A percentile compares a stretch with the other conserved stretches of the same genome.
Conservation (phyloP, 1,139 yeast genomes). For the Yamadazyma triangularis region DNA sequence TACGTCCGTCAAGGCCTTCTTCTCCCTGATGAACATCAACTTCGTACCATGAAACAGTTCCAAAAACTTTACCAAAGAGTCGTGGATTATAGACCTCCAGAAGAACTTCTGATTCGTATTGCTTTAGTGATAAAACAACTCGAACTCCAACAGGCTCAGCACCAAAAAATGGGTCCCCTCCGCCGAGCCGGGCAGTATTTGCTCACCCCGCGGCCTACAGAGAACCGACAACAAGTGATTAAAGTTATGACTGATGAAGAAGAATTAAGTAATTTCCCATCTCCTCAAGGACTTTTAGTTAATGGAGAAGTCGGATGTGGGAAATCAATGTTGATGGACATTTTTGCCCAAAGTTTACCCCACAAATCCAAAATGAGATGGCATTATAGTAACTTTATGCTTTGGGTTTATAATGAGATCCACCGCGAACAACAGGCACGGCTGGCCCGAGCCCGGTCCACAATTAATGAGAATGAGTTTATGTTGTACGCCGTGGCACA, state of each 20-base stretch:
- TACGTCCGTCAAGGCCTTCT: constrained; percentile 49
- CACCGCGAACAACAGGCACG: constrained; percentile 49
- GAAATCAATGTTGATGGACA: constrained; percentile 69
- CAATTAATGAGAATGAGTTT: constrained; percentile 56
- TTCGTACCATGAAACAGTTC: constrained; percentile 60
- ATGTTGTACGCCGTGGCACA: constrained; percentile 65
- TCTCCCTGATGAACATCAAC: constrained; percentile 52
- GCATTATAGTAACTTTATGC: constrained; percentile 67
- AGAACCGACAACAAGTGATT: constrained; percentile 27
- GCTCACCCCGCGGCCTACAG: too few species aligned
- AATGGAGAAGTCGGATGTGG: constrained; percentile 81
- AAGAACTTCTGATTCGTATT: constrained; percentile 43
- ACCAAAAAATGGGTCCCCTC: background rate
- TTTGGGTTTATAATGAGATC: constrained; percentile 63
- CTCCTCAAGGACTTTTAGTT: constrained; percentile 62
- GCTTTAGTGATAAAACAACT: constrained; percentile 45
- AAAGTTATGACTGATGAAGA: constrained; percentile 59
- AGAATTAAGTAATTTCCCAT: constrained; percentile 48
- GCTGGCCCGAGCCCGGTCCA: constrained; percentile 25
- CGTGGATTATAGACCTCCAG: constrained; percentile 56
- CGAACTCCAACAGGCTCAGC: constrained; percentile 33
- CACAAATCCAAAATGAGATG: constrained; percentile 62
- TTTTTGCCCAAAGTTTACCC: constrained; percentile 64
- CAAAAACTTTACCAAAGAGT: constrained; percentile 59
- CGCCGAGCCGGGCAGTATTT: constrained; percentile 16